Percentiles rank a stretch among this genome's conserved stretches.
Evolutionary conservation across 306 rosid species (phyloP).

Genomic region (Arachis stenosperma): DNA sequence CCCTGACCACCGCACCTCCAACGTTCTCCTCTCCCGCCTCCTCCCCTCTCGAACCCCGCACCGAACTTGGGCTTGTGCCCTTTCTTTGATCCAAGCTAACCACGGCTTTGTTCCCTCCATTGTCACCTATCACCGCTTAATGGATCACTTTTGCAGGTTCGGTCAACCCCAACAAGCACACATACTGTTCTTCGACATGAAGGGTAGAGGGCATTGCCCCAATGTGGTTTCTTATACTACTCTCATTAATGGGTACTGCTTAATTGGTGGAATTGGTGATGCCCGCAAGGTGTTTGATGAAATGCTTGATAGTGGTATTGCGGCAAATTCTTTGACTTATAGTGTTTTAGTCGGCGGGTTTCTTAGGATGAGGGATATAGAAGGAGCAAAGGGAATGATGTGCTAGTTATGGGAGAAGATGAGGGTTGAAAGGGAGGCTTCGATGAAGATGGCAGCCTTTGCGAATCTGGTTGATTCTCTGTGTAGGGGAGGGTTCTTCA

Average conservation of each 20-base stretch:
- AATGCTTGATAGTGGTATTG: constrained; percentile 64
- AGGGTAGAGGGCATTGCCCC: constrained; percentile 70
- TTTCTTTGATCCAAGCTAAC: constrained; percentile 45
- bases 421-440: constrained; percentile 49
- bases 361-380: constrained; percentile 57
- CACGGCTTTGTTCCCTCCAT: constrained; percentile 79
- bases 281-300: constrained; percentile 80
- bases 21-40: constrained; percentile 72
- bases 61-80: constrained; percentile 50
- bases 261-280: constrained; percentile 43
- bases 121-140: constrained; percentile 75
- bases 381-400: constrained; percentile 57
- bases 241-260: constrained; percentile 68
- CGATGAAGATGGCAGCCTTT: constrained; percentile 62
- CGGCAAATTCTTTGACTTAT: constrained; percentile 60
- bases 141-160: constrained; percentile 73
- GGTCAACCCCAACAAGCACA: constrained; percentile 63
- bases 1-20: constrained; percentile 86
- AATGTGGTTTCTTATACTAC: constrained; percentile 77
- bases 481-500: constrained; percentile 67
- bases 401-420: constrained; percentile 66
- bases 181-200: constrained; percentile 65
- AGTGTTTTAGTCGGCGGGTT: constrained; percentile 65
- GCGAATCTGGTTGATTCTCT: constrained; percentile 68
- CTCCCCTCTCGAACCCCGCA: constrained; percentile 61